A percentile compares a stretch with the other conserved stretches of the same genome.
Evolutionary conservation across 2,329 filamentous ascomycete genomes (phyloP).

Genomic region (Cercospora beticola): DNA sequence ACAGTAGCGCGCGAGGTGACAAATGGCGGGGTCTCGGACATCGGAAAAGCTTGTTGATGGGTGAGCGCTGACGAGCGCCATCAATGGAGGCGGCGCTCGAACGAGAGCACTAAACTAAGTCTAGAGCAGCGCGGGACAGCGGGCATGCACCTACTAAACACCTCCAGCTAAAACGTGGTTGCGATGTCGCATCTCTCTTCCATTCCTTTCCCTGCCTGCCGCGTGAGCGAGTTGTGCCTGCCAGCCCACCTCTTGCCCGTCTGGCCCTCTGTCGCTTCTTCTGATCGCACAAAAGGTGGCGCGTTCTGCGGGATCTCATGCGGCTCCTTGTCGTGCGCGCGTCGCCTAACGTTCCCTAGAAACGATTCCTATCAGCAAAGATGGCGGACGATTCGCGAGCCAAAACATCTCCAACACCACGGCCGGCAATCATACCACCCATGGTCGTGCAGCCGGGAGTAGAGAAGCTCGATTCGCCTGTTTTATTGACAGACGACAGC

Average conservation of each 20-base stretch:
- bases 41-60: neutral
- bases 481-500: conserved; percentile 26
- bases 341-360: neutral
- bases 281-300: neutral
- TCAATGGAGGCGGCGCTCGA: neutral
- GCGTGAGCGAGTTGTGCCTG: neutral
- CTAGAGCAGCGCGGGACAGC: neutral
- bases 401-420: conserved; percentile 10
- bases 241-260: neutral
- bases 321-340: neutral
- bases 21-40: neutral
- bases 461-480: conserved; percentile 31
- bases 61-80: neutral
- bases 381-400: neutral
- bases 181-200: neutral
- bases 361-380: neutral
- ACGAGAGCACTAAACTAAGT: neutral
- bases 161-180: neutral
- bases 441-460: conserved; percentile 35
- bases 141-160: neutral
- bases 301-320: neutral
- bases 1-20: neutral
- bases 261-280: neutral
- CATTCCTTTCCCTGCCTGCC: neutral
- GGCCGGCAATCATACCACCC: conserved; percentile 28